These are phyloP conservation scores for Arabidopsis arenosa DNA, from an alignment of 345 rosid genomes.

Conservation along the genomic window DNA sequence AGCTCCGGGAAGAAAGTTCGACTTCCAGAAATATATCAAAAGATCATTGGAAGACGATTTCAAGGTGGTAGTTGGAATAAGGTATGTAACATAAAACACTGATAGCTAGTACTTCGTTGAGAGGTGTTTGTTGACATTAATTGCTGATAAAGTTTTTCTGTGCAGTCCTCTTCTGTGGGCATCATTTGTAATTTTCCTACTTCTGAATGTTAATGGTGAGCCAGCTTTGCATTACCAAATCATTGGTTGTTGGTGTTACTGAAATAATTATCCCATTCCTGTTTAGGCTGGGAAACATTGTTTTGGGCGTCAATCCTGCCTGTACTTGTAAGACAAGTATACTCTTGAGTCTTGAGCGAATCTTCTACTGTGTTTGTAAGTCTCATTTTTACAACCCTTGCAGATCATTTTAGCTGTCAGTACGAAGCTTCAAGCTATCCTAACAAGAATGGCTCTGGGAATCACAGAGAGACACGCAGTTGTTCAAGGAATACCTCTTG, in stretches of 20 bases:
- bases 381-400: constrained; percentile 23
- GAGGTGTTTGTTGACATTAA: background rate
- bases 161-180: constrained; percentile 85
- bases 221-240: background rate
- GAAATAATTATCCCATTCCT: background rate
- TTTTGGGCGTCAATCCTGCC: constrained; percentile 87
- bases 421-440: constrained; percentile 80
- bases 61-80: constrained; percentile 74
- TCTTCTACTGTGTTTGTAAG: constrained; percentile 6
- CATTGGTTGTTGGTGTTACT: background rate
- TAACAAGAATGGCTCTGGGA: constrained; percentile 81
- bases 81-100: constrained; percentile 49
- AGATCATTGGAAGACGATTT: constrained; percentile 92
- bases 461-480: constrained; percentile 79
- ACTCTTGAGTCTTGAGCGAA: background rate
- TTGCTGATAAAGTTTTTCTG: constrained; percentile 23
- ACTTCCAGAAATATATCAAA: constrained; percentile 83
- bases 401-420: constrained; percentile 91
- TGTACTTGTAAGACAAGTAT: constrained; percentile 59
- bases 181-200: constrained; percentile 84
- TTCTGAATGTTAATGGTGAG: constrained; percentile 79
- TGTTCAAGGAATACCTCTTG: constrained; percentile 93
- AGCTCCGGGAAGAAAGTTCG: constrained; percentile 80
- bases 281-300: constrained; percentile 76
- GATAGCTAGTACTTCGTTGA: background rate